Conservation (phyloP, 2,329 filamentous ascomycete species). For the Pseudocercospora ulei region DNA sequence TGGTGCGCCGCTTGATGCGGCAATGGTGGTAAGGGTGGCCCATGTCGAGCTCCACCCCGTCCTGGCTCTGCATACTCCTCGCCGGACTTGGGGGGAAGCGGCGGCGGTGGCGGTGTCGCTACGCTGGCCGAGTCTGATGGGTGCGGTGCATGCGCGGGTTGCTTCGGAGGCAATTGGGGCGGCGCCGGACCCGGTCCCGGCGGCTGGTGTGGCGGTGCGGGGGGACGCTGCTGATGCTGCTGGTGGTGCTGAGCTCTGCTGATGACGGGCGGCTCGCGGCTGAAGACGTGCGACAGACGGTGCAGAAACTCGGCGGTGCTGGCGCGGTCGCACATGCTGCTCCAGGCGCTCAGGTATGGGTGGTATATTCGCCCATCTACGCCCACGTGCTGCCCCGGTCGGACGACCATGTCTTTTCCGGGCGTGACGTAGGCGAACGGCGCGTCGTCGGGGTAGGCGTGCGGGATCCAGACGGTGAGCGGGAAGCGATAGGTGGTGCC, state of each 20-base stretch:
- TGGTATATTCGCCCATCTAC: slow-evolving; percentile 90
- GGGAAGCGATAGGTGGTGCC: slow-evolving; percentile 86
- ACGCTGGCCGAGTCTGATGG: slow-evolving; percentile 18
- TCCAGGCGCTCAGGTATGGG: slow-evolving; percentile 86
- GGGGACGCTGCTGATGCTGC: slow-evolving; percentile 50
- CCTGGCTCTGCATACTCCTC: slow-evolving; percentile 27
- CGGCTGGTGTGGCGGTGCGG: slow-evolving; percentile 58
- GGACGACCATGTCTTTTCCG: slow-evolving; percentile 75
- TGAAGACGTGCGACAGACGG: slow-evolving; percentile 76
- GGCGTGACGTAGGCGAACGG: slow-evolving; percentile 85
- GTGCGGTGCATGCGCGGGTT: slow-evolving; percentile 12
- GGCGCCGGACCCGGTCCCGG: slow-evolving; percentile 31
- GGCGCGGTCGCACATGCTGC: slow-evolving; percentile 73
- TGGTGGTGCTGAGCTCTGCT: slow-evolving; percentile 52
- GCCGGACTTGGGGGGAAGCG: slow-evolving; percentile 49
- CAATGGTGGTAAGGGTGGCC: slow-evolving; percentile 34
- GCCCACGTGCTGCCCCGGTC: slow-evolving; percentile 89
- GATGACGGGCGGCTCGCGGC: slow-evolving; percentile 86
- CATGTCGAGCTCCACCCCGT: slow-evolving; percentile 22
- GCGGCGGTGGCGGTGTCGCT: slow-evolving; percentile 40
- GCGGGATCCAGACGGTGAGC: slow-evolving; percentile 83
- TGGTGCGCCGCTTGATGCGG: slow-evolving; percentile 23
- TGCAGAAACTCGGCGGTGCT: slow-evolving; percentile 72
- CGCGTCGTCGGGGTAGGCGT: slow-evolving; percentile 74
- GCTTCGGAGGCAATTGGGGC: slow-evolving; percentile 35